Evolutionary conservation across 495 filamentous ascomycete genomes (phyloP), one percentile per base, ranked within the genome.

Genomic region (Xylaria cubensis): DNA sequence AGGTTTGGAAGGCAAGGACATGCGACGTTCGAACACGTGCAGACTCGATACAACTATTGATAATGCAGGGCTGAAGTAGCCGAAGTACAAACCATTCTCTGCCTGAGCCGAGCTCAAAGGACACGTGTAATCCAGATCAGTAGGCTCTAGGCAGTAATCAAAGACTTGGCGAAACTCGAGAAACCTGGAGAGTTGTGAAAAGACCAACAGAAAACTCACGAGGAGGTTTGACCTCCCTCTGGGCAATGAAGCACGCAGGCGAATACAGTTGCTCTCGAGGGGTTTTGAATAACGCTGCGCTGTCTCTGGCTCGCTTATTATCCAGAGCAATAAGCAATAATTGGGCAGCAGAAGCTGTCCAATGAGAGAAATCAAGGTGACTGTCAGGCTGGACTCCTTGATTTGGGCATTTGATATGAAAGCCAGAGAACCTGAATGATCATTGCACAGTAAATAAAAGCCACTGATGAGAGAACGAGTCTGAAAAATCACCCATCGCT

Each of bases 61-160:
- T 41, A 55, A 65, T 59, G 70, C 13, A 66, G 63, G 63, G 62
- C 63, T 72, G 50, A 56, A 65, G 69, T 67, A 48, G 70, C 69
- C 50, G 48, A 65, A 69, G 64, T 59, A 70, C 67, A 65, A 67
- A 72, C 70, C 62, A 77, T 76, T 72, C 70, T 76, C 50, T 64
- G 46, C 63, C 46, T 48, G 69, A 21, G 48, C 13, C 21, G 29
- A 39, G 48, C 44, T 69, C 70, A 74, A 73, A 76, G 77, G 69
- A 69, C 70, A 63, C 55, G 42, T 63, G 64, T 55, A 26, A 36
- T 50, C 56, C 21, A 32, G 34, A 48, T 24, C 29, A 65, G 34
- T 29, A 73, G 64, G 55, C 55, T 66, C 58, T 32, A 56, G 68
- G 24, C 41, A 63, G 24, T 55, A 36, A 55, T 72, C 41, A 71